These are phyloP conservation scores for Talaromyces sp. DNA, from an alignment of 2,329 filamentous ascomycete species.

Conservation along the genomic window DNA sequence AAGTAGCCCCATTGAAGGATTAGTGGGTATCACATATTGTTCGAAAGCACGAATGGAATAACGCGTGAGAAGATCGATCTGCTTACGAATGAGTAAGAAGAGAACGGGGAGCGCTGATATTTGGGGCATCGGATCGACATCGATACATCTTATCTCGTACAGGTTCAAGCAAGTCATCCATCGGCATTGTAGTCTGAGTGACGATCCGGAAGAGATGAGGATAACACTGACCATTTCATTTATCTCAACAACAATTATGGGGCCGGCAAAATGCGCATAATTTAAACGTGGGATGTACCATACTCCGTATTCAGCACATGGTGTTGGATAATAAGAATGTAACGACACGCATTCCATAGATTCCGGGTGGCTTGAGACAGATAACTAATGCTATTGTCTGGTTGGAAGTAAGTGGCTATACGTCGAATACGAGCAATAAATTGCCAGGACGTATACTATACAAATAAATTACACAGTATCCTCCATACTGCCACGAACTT, in stretches of 20 bases:
- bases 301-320: not conserved
- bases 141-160: not conserved
- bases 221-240: not conserved
- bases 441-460: not conserved
- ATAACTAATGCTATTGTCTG: not conserved
- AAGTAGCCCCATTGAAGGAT: not conserved
- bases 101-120: not conserved
- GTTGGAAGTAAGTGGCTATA: not conserved
- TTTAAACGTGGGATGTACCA: not conserved
- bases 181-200: not conserved
- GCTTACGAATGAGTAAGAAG: not conserved
- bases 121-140: not conserved
- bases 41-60: not conserved
- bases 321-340: not conserved
- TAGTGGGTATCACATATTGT: not conserved
- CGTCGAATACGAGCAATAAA: not conserved
- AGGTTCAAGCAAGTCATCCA: not conserved
- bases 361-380: not conserved
- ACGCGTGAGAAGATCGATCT: not conserved
- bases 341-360: not conserved
- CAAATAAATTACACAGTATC: not conserved
- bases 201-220: not conserved
- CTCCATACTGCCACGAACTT: not conserved
- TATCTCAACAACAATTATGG: not conserved
- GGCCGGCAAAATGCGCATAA: not conserved